A percentile compares a stretch with the other conserved stretches of the same genome.
These are phyloP conservation scores for Bidens hawaiensis DNA, from an alignment of 140 eudicot genomes.

Conservation along the genomic window DNA sequence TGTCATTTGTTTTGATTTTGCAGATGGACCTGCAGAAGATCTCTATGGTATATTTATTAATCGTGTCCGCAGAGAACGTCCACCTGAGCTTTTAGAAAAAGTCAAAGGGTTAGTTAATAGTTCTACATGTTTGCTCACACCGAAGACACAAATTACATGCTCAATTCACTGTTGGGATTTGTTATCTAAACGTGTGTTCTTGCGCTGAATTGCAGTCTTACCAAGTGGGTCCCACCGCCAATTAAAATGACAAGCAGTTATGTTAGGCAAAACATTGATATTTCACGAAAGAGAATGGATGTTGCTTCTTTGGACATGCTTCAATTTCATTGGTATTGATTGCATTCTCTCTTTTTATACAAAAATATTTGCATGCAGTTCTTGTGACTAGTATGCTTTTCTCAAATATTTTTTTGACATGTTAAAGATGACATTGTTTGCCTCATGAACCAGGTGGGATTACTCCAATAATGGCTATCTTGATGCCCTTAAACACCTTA, in stretches of 20 bases:
- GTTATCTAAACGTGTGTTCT: constrained; percentile 3
- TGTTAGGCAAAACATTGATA: constrained; percentile 69
- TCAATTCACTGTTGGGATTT: neutral
- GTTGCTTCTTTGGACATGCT: constrained; percentile 98
- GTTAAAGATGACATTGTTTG: neutral
- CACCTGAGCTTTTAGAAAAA: constrained; percentile 76
- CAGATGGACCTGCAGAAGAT: constrained; percentile 99
- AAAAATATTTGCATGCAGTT: neutral
- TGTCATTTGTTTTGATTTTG: constrained; percentile 8
- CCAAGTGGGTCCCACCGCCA: constrained; percentile 99
- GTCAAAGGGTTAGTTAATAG: constrained; percentile 76
- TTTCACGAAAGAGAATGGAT: constrained; percentile 96
- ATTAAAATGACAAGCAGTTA: constrained; percentile 92
- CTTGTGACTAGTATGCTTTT: neutral
- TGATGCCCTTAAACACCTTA: constrained; percentile 95
- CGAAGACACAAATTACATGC: neutral
- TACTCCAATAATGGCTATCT: constrained; percentile 92
- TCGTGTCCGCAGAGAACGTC: constrained; percentile 93
- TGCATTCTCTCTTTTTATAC: constrained; percentile 1
- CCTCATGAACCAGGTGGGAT: constrained; percentile 80
- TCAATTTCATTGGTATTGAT: constrained; percentile 87
- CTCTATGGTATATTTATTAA: constrained; percentile 89
- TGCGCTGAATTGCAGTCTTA: constrained; percentile 58
- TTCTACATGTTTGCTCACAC: neutral
- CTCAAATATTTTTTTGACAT: neutral